Percentiles rank a stretch among this genome's conserved stretches.
Evolutionary conservation across 2,329 filamentous ascomycete genomes (phyloP).

Genomic region (Madurella mycetomatis): DNA sequence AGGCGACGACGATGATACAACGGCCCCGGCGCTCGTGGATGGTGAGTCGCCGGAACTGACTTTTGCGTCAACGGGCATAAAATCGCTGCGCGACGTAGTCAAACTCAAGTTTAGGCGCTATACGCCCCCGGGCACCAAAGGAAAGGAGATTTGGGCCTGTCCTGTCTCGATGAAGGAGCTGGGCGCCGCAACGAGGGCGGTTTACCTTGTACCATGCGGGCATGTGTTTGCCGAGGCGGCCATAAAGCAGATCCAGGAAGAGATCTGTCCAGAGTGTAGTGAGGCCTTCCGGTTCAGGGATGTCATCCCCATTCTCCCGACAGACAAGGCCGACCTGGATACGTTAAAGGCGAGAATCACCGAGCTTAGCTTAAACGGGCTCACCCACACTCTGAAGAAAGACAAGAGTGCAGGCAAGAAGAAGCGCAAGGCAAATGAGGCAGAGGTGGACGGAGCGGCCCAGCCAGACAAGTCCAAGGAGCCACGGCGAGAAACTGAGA

Average conservation of each 20-base stretch:
- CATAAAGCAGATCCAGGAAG: conserved; percentile 71
- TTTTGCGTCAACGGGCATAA: conserved; percentile 58
- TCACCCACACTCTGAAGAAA: conserved; percentile 89
- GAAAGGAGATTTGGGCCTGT: conserved; percentile 67
- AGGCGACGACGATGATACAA: conserved; percentile 43
- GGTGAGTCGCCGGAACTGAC: conserved; percentile 30
- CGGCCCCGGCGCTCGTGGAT: conserved; percentile 14
- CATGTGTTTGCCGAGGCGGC: conserved; percentile 89
- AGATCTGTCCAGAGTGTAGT: conserved; percentile 67
- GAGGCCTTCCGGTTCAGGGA: conserved; percentile 67
- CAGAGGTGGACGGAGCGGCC: conserved; percentile 34
- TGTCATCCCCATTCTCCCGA: conserved; percentile 76
- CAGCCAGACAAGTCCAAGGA: conserved; percentile 33
- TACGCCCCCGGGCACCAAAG: conserved; percentile 32
- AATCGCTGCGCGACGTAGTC: conserved; percentile 78
- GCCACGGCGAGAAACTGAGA: conserved; percentile 43
- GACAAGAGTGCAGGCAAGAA: conserved; percentile 61
- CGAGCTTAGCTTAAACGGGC: conserved; percentile 63
- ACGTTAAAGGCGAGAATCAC: conserved; percentile 62
- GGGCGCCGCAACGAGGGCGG: conserved; percentile 71
- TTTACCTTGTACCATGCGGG: conserved; percentile 91
- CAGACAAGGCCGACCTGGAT: conserved; percentile 64
- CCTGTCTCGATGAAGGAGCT: conserved; percentile 84
- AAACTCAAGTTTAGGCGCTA: conserved; percentile 69
- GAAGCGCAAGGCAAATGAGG: conserved; percentile 61